Evolutionary conservation across 2,329 filamentous ascomycete species (phyloP), one percentile per base, ranked within the genome.

Genomic region (Diatrype stigma): DNA sequence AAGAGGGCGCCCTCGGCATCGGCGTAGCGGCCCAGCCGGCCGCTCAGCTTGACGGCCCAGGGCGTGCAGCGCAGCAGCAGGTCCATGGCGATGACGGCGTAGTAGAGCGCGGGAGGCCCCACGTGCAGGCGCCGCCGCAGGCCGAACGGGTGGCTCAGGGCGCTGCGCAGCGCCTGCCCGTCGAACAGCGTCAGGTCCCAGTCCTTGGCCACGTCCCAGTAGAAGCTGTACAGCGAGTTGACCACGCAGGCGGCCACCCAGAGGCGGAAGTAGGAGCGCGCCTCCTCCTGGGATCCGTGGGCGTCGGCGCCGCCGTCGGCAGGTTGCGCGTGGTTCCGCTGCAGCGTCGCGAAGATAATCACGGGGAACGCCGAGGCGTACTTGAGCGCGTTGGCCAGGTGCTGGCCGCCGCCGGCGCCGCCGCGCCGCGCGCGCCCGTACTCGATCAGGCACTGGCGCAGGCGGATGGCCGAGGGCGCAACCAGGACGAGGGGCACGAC

Each of bases 131-230:
- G 79, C 47, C 84, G 79, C 26, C 94, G 85, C 42, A 99, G 76
- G 1, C 89, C 94, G 66, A 82, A 94, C 0, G 90, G 82, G 60
- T 92, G 81, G 23, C 87, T 82, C 2, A 79, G 78, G 11, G 79
- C 77, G 57, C 77, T 76, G 56, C 86, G 81, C 55, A 82, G 76
- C 35, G 70, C 71, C 14, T 73, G 67, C 2, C 76, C 67, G 2
- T 86, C 82, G 64, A 97, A 89, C 14, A 97, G 78, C 0, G 87
- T 89, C 55, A 99, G 77, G 65, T 97, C 94, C 94, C 94, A 99
- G 75, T 99, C 94, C 73, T 92, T 94, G 50, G 90, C 80, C 28
- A 97, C 85, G 63, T 99, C 94, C 94, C 94, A 99, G 77, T 94
- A 99, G 74, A 97, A 97, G n/a, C 88, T 91, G 72, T 96, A 99